Conservation (phyloP, 192 early-diverging fungal species). For the Umbelopsis sp. region DNA sequence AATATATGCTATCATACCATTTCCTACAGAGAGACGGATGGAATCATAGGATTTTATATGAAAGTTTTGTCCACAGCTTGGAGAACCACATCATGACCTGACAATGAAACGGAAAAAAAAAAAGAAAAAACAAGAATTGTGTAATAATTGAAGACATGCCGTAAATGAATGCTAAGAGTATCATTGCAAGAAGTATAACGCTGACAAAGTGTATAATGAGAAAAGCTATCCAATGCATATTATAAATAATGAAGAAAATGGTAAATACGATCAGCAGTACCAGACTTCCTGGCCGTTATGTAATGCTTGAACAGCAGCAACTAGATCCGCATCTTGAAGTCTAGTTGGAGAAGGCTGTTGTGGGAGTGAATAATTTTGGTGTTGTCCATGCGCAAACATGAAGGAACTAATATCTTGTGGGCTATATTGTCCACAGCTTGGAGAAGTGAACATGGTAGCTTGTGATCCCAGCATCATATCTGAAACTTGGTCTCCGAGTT, state of each 20-base stretch:
- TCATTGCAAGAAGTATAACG: neutral
- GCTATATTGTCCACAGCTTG: conserved; percentile 1
- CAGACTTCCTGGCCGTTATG: conserved; percentile 18
- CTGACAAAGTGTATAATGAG: neutral
- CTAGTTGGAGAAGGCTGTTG: neutral
- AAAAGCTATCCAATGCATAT: neutral
- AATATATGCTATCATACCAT: no score
- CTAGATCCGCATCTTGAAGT: neutral
- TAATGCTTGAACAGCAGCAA: neutral
- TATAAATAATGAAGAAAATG: neutral
- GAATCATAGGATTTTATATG: neutral
- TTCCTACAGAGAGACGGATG: no score
- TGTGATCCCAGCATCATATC: conserved; percentile 11
- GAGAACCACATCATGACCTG: neutral
- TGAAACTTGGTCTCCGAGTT: conserved; percentile 5
- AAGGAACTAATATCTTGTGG: conserved; percentile 9
- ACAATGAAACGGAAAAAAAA: no score
- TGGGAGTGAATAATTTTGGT: neutral
- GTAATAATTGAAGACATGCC: no score
- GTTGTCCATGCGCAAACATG: conserved; percentile 6
- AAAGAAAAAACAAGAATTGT: no score
- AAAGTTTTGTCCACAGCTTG: neutral
- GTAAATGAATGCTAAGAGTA: neutral
- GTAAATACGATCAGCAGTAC: conserved; percentile 16
- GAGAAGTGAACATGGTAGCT: conserved; percentile 6